These are phyloP conservation scores for Trypethelium eluteriae DNA, from an alignment of 495 filamentous ascomycete species.

Conservation along the genomic window DNA sequence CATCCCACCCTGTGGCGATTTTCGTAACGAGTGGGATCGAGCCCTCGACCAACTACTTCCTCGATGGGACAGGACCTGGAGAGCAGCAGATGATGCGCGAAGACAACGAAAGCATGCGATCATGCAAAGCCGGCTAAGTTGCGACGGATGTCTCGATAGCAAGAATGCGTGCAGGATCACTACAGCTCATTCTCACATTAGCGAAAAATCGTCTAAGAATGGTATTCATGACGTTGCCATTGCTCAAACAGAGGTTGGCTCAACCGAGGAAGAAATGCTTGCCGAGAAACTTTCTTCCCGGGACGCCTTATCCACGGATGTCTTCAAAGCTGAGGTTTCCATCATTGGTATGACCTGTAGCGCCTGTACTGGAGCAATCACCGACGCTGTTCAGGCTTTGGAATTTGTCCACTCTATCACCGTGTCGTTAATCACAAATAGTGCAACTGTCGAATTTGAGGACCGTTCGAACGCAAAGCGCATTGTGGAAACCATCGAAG, in stretches of 20 bases:
- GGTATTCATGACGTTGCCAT: not conserved
- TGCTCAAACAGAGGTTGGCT: not conserved
- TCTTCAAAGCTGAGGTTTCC: conserved; percentile 32
- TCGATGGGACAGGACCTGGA: conserved; percentile 10
- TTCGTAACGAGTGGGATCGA: conserved; percentile 3
- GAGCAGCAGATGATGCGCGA: conserved; percentile 4
- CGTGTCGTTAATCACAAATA: conserved; percentile 54
- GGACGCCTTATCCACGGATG: not conserved
- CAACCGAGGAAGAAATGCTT: not conserved
- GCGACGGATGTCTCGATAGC: conserved; percentile 4
- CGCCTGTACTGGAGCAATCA: conserved; percentile 51
- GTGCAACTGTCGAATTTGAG: conserved; percentile 45
- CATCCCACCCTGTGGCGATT: not conserved
- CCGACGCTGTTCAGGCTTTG: conserved; percentile 42
- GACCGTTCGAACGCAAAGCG: conserved; percentile 38
- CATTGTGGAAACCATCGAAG: conserved; percentile 45
- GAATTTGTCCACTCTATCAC: conserved; percentile 48
- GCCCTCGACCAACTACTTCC: conserved; percentile 5
- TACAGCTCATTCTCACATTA: not conserved
- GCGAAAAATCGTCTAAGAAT: not conserved
- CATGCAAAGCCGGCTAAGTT: not conserved
- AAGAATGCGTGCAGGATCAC: not conserved
- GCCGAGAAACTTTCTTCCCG: not conserved
- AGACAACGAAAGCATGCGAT: not conserved
- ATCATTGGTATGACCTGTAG: conserved; percentile 63